Evolutionary conservation across 2,329 filamentous ascomycete genomes (phyloP), one percentile per base, ranked within the genome.

Genomic region (Samsoniella hepiali): DNA sequence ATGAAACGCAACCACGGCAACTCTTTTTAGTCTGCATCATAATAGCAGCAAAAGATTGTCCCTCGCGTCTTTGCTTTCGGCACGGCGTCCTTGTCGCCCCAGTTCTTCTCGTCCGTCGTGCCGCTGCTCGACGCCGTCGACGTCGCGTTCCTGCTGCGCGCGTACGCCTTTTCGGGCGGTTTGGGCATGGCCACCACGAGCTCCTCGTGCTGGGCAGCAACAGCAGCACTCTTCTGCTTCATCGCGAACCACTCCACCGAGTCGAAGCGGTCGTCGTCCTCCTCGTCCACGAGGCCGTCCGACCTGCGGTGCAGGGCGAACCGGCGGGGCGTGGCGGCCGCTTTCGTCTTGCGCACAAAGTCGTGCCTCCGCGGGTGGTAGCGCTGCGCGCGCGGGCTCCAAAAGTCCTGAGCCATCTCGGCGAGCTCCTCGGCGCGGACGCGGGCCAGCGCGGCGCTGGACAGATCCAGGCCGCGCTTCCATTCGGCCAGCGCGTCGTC

Each of bases 361-460:
- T 74, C 73, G 38, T 70, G 69, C 9, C 77, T 73, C 15, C 77
- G 74, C 2, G 67, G 67, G 67, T 79, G 76, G 59, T 78, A 79
- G 15, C 76, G 69, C 13, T 67, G 58, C 5, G 74, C 69, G 6
- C 77, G 70, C 1, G 75, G 66, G 31, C 73, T 74, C 76, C 76
- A 79, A 66, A 78, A 79, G 68, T 79, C 77, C 55, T 75, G 74
- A 44, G 73, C 70, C 76, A 79, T 78, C 64, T 79, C 73, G 6
- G 71, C 73, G 0, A 79, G 71, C 68, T 79, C 77, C 10, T 68
- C 65, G 0, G 73, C 73, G 32, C 77, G 72, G 3, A 73, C 72
- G 4, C 64, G 67, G 1, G 74, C 73, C 6, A 78, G 71, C 1
- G 70, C 71, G 1, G 70, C 62, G 0, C 71, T 62, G 0, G 74